Evolutionary conservation across 1,284 basidiomycete genomes (phyloP).

Genomic region (Fomitopsis palustris): DNA sequence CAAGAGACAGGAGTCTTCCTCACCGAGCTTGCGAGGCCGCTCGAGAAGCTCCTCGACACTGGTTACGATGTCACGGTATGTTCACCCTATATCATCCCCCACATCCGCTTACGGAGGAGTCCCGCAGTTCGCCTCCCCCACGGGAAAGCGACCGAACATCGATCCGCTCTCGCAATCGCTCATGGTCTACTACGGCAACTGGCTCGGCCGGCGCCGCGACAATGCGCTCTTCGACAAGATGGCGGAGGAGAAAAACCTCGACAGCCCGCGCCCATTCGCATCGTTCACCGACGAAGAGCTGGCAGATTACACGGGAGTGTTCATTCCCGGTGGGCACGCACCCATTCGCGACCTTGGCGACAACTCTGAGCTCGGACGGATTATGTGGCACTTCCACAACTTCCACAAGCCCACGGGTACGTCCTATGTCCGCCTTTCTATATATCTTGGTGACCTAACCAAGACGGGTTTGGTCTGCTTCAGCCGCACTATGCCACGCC

Average conservation of each 20-base stretch:
- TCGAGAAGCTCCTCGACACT: conserved; percentile 21
- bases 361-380: conserved; percentile 24
- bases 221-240: conserved; percentile 19
- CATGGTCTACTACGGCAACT: conserved; percentile 22
- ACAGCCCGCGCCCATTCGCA: conserved; percentile 20
- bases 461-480: neutral
- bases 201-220: conserved; percentile 20
- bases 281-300: conserved; percentile 24
- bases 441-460: too few species aligned
- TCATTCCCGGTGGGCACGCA: conserved; percentile 27
- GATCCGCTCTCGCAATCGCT: conserved; percentile 22
- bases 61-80: conserved; percentile 22
- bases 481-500: conserved; percentile 25
- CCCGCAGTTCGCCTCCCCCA: conserved; percentile 19
- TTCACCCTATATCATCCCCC: neutral
- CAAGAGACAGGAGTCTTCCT: conserved; percentile 26
- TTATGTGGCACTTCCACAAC: conserved; percentile 25
- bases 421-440: neutral
- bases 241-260: conserved; percentile 19
- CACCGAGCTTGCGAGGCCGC: conserved; percentile 25
- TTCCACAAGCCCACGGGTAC: conserved; percentile 23
- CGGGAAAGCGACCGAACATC: conserved; percentile 18
- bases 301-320: conserved; percentile 20
- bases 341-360: conserved; percentile 25
- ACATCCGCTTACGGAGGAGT: neutral